phyloP scores from a whole-genome alignment of 2,329 filamentous ascomycete genomes.

The Fusarium sp. region DNA sequence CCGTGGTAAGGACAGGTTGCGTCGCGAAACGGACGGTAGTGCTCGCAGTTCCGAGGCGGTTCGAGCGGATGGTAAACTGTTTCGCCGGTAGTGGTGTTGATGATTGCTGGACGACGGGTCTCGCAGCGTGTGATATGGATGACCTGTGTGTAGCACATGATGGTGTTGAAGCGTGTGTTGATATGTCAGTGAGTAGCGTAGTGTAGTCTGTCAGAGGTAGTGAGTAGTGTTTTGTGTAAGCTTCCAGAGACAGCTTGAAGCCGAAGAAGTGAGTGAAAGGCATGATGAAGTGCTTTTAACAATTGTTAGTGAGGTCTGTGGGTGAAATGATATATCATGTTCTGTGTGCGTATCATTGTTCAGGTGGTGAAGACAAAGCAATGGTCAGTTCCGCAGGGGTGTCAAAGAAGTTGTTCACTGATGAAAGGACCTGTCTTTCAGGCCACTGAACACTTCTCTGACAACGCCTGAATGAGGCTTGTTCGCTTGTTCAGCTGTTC shows the following conservation, averaged over 20 bases:
- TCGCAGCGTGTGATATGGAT: conserved; percentile 29
- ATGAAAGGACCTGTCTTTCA: background rate
- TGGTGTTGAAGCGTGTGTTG: background rate
- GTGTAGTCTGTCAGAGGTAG: background rate
- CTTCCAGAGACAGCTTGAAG: background rate
- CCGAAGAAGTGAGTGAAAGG: background rate
- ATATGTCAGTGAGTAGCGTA: background rate
- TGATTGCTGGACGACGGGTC: conserved; percentile 21
- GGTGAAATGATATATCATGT: background rate
- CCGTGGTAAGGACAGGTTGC: conserved; percentile 10
- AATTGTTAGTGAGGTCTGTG: background rate
- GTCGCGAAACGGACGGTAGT: background rate
- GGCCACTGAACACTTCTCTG: background rate
- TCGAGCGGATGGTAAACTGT: conserved; percentile 28
- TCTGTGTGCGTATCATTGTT: background rate
- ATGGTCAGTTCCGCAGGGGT: background rate
- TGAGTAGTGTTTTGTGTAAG: background rate
- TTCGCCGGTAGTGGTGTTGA: conserved; percentile 2
- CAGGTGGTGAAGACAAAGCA: conserved; percentile 3
- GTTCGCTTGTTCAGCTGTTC: background rate
- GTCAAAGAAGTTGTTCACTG: conserved; percentile 8
- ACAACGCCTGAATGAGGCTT: background rate
- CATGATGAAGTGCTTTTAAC: conserved; percentile 3
- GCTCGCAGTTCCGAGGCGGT: conserved; percentile 5
- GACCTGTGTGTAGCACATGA: conserved; percentile 24